These are phyloP conservation scores for Cylindrotheca closterium DNA, from an alignment of 108 stramenopile genomes.

Conservation along the genomic window DNA sequence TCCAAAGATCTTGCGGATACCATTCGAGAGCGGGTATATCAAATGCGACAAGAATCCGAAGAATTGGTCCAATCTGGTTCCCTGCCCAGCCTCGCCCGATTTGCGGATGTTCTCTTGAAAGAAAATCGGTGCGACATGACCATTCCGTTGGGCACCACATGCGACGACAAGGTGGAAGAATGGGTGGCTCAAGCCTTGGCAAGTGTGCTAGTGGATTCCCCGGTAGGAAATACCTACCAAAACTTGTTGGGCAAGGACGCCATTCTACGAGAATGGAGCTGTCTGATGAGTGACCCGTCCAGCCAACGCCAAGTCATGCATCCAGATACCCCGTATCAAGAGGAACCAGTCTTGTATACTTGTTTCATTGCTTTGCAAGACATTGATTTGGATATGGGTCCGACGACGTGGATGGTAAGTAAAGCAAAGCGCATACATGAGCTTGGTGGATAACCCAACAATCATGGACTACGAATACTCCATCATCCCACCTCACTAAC, in stretches of 20 bases:
- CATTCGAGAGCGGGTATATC: slow-evolving; percentile 49
- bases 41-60: slow-evolving; percentile 39
- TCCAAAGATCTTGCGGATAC: slow-evolving; percentile 46
- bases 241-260: slow-evolving; percentile 53
- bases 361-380: slow-evolving; percentile 86
- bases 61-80: slow-evolving; percentile 39
- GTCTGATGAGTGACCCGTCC: slow-evolving; percentile 72
- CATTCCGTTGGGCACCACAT: slow-evolving; percentile 50
- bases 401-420: slow-evolving; percentile 79
- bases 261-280: slow-evolving; percentile 65
- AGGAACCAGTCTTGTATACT: slow-evolving; percentile 65
- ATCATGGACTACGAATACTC: no score
- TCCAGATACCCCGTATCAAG: slow-evolving; percentile 74
- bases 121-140: slow-evolving; percentile 79
- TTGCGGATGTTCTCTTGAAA: slow-evolving; percentile 81
- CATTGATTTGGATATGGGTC: slow-evolving; percentile 74
- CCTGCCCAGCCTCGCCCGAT: slow-evolving; percentile 47
- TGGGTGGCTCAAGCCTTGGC: slow-evolving; percentile 36
- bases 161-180: slow-evolving; percentile 12
- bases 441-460: no score
- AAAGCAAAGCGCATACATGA: no score
- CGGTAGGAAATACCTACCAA: slow-evolving; percentile 51
- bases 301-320: slow-evolving; percentile 81
- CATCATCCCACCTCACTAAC: no score
- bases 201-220: slow-evolving; percentile 40